phyloP scores from a whole-genome alignment of 345 rosid species.

The Acer campestre region DNA sequence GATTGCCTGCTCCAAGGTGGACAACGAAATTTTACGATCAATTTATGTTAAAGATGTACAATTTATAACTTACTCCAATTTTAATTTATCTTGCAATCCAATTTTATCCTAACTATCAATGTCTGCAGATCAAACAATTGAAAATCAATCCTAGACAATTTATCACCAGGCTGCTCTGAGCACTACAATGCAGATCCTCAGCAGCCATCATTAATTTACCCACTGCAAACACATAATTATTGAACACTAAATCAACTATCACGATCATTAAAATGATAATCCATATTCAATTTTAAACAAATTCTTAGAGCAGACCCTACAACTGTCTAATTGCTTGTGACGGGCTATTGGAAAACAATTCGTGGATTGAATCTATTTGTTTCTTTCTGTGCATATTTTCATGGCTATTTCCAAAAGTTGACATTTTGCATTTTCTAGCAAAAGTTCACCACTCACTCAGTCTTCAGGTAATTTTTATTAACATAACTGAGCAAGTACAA shows the following conservation, averaged over 20 bases:
- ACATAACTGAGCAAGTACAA: not conserved
- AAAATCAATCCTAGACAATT: not conserved
- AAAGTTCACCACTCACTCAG: not conserved
- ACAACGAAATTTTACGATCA: not conserved
- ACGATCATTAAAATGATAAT: not conserved
- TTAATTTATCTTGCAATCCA: slow-evolving; percentile 7
- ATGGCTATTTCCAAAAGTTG: not conserved
- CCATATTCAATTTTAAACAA: not conserved
- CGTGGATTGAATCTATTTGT: not conserved
- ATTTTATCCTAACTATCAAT: not conserved
- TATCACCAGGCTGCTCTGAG: not conserved
- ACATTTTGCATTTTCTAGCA: not conserved
- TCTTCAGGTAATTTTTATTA: not conserved
- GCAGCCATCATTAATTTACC: not conserved
- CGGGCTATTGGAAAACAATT: not conserved
- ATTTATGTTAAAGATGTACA: not conserved
- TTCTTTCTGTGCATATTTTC: not conserved
- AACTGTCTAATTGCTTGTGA: not conserved
- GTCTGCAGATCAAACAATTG: not conserved
- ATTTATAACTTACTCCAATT: slow-evolving; percentile 2
- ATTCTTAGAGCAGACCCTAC: not conserved
- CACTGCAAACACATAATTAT: not conserved
- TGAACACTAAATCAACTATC: not conserved
- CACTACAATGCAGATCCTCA: not conserved
- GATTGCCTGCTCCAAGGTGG: slow-evolving; percentile 42